These are phyloP conservation scores for Colletotrichum sojae DNA, from an alignment of 2,329 filamentous ascomycete species.

Conservation along the genomic window DNA sequence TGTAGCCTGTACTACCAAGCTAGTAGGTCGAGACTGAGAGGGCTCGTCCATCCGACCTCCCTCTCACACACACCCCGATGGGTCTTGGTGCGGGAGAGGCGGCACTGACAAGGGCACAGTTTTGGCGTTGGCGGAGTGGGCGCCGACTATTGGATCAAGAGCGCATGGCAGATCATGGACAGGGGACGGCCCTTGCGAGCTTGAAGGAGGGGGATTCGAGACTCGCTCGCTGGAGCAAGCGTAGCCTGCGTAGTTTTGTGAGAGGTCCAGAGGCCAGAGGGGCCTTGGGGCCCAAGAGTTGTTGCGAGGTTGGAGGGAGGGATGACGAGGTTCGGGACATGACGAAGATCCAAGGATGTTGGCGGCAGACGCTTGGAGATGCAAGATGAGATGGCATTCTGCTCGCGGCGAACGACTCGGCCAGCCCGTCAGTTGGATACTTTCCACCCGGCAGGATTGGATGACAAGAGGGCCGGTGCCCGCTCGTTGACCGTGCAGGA, in stretches of 20 bases:
- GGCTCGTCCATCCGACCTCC: constrained; percentile 24
- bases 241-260: not conserved
- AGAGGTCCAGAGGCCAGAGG: no score
- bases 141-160: constrained; percentile 31
- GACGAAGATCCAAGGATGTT: constrained; percentile 34
- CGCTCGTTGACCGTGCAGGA: constrained; percentile 30
- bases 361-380: constrained; percentile 35
- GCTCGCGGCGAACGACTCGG: constrained; percentile 29
- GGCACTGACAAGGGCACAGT: constrained; percentile 29
- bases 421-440: constrained; percentile 2
- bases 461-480: constrained; percentile 35
- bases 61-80: constrained; percentile 10
- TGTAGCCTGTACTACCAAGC: no score
- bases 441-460: constrained; percentile 22
- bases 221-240: constrained; percentile 21
- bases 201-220: constrained; percentile 18
- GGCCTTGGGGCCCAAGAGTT: no score
- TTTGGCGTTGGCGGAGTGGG: constrained; percentile 12
- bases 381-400: constrained; percentile 40
- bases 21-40: constrained; percentile 13
- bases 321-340: constrained; percentile 26
- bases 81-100: constrained; percentile 31
- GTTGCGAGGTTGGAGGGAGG: not conserved
- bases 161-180: constrained; percentile 34
- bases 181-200: constrained; percentile 31